Base-by-base conservation (phyloP, 228 moss, liverwort and hornwort genomes). In the Sphagnum fallax region DNA sequence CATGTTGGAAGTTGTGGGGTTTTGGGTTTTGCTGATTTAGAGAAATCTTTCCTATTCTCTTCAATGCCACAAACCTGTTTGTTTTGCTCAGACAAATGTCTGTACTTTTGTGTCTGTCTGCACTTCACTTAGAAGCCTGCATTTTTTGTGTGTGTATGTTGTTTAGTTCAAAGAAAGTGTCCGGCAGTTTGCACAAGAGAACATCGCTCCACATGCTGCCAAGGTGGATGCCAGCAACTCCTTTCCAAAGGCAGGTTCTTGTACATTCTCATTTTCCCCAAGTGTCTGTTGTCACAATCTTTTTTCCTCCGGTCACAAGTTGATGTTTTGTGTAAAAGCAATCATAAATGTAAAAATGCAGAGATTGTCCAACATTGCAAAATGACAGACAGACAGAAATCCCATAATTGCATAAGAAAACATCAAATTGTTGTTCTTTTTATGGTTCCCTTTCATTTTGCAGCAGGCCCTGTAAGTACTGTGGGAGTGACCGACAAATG, bases 161-260 rank as follows among this genome's bases (percentile, higher is more conserved):
- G 55, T 75, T 69, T 82, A 98, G 98, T 98, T 98, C 75, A 92
- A 81, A 72, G 85, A 92, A 68, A 94, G 98, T 65, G 92, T 98
- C 49, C 84, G 92, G 68, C 83, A 90, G 67, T 98, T 98, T 67
- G 94, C 98, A n/a, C 85, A 84, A 74, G 89, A 94, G 78, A 78
- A 89, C 12, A 90, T 98, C 78, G 98, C 90, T 77, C 98, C 98
- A 65, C 94, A 90, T 83, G 98, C 98, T 62, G 90, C 90, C 72
- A 81, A 90, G 52, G 94, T 92, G 71, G 94, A 98, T 79, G 82
- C 84, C 58, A 82, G 79, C 67, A 98, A 98, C 78, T 81, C 65
- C 67, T 89, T 98, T 55, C 98, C 98, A 10, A 84, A 83, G 88
- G 98, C 94, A 62, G 65, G 72, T 76, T 52, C 10, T 62, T 53